phyloP scores from a whole-genome alignment of 805 yeast species.

The Lachancea dasiensis region DNA sequence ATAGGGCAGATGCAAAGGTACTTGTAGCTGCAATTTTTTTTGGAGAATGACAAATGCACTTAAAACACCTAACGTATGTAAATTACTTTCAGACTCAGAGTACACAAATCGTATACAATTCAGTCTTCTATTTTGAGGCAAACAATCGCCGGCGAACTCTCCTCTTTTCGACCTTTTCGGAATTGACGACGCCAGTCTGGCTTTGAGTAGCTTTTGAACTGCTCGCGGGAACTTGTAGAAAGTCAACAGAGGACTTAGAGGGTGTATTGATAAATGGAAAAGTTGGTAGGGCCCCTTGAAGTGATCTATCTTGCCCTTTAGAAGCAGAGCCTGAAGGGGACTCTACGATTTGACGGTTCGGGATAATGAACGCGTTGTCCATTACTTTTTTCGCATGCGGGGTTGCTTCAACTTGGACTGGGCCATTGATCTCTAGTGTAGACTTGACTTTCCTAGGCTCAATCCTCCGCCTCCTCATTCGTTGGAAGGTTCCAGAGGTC shows the following conservation, averaged over 20 bases:
- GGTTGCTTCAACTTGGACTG: constrained; percentile 32
- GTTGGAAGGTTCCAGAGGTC: constrained; percentile 20
- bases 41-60: constrained; percentile 50
- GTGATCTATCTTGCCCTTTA: too few relatives aligned
- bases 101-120: constrained; percentile 9
- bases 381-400: constrained; percentile 18
- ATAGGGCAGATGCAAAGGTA: constrained; percentile 42
- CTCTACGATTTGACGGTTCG: constrained; percentile 5
- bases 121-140: constrained; percentile 29
- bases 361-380: background rate
- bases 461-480: constrained; percentile 27
- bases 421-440: too few relatives aligned
- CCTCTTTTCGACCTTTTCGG: constrained; percentile 7
- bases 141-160: constrained; percentile 34
- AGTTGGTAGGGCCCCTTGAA: too few relatives aligned
- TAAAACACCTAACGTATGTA: too few relatives aligned
- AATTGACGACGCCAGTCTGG: background rate
- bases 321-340: constrained; percentile 1
- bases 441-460: constrained; percentile 1
- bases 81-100: background rate
- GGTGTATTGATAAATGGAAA: too few relatives aligned
- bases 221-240: constrained; percentile 7
- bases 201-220: background rate
- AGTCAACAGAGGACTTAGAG: background rate
- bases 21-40: constrained; percentile 64